These are phyloP conservation scores for Magnaporthiopsis incrustans DNA, from an alignment of 2,329 filamentous ascomycete species.

Conservation along the genomic window DNA sequence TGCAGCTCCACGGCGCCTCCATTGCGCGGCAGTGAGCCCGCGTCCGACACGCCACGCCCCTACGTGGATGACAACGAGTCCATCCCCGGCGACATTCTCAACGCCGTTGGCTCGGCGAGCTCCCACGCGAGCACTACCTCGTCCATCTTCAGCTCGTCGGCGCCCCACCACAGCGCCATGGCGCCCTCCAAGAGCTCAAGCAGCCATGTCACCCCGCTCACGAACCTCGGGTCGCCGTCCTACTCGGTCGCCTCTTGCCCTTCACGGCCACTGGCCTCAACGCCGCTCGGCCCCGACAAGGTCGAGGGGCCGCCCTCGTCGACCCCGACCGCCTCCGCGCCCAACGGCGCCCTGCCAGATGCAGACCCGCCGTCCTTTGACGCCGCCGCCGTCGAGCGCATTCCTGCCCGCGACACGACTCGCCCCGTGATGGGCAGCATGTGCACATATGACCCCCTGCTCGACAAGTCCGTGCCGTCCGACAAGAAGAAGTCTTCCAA, in stretches of 20 bases:
- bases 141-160: constrained; percentile 56
- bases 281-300: constrained; percentile 2
- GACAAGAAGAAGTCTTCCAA: constrained; percentile 47
- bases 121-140: constrained; percentile 64
- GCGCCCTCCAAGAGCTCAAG: constrained; percentile 33
- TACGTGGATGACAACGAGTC: constrained; percentile 49
- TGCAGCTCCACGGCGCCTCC: neutral
- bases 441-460: constrained; percentile 53
- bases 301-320: neutral
- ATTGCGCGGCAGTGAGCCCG: constrained; percentile 4
- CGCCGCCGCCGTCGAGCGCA: constrained; percentile 26
- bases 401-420: constrained; percentile 49
- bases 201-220: constrained; percentile 42
- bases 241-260: constrained; percentile 37
- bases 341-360: constrained; percentile 15
- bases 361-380: constrained; percentile 21
- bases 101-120: constrained; percentile 63
- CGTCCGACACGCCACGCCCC: constrained; percentile 3
- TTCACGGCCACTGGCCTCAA: constrained; percentile 35
- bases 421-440: constrained; percentile 47
- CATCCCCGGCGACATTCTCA: constrained; percentile 56
- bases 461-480: constrained; percentile 30
- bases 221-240: constrained; percentile 44
- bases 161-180: constrained; percentile 29
- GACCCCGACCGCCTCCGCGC: neutral